Percentiles rank a stretch among this genome's conserved stretches.
These are phyloP conservation scores for Saprolegnia diclina DNA, from an alignment of 352 stramenopile species.

Conservation along the genomic window DNA sequence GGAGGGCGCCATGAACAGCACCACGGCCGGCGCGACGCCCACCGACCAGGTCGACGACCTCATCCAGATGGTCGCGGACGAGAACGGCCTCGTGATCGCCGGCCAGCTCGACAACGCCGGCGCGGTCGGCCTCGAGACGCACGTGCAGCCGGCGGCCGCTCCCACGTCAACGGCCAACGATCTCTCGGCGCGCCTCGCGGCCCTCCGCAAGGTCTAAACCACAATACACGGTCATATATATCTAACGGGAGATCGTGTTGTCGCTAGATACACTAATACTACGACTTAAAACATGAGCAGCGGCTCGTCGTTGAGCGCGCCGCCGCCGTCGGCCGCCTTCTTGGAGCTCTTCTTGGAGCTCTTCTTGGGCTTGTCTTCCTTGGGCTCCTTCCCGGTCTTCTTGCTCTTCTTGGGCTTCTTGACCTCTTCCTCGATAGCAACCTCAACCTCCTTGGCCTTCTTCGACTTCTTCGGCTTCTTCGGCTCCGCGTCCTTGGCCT, in stretches of 20 bases:
- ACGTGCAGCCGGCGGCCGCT: constrained; percentile 41
- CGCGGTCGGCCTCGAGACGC: constrained; percentile 72
- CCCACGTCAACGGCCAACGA: constrained; percentile 46
- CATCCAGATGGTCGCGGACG: constrained; percentile 97
- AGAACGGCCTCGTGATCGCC: constrained; percentile 94
- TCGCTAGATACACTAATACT: not conserved
- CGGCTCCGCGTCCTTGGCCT: constrained; percentile 39
- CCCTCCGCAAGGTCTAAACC: constrained; percentile 48
- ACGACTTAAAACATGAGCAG: constrained; percentile 67
- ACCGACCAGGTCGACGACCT: constrained; percentile 96
- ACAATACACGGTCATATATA: not conserved
- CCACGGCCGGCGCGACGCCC: constrained; percentile 92
- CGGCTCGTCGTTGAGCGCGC: constrained; percentile 39
- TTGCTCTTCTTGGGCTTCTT: constrained; percentile 43
- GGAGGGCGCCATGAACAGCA: constrained; percentile 96
- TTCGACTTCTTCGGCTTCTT: constrained; percentile 28
- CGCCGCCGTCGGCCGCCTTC: constrained; percentile 35
- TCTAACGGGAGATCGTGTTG: not conserved
- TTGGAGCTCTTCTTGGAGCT: constrained; percentile 30
- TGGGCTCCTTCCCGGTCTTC: constrained; percentile 44
- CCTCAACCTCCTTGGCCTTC: constrained; percentile 28
- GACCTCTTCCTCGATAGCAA: constrained; percentile 28
- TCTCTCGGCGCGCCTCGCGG: constrained; percentile 73
- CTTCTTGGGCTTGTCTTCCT: constrained; percentile 27
- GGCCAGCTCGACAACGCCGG: constrained; percentile 91